Conservation (phyloP, 1,139 yeast genomes). For the Pichia sp. region DNA sequence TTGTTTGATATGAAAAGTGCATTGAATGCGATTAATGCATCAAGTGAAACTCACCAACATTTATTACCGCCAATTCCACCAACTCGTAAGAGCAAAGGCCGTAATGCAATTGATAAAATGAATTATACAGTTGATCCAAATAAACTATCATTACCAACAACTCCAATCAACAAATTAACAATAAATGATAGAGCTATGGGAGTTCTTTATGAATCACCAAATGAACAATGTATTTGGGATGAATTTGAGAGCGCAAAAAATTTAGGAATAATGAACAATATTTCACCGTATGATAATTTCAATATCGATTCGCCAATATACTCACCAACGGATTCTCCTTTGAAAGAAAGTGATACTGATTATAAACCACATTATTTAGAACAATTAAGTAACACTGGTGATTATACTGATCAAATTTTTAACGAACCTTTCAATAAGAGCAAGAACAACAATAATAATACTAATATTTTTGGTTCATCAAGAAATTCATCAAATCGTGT, state of each 20-base stretch:
- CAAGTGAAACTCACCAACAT: constrained; percentile 1
- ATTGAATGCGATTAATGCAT: constrained; percentile 9
- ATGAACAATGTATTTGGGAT: constrained; percentile 16
- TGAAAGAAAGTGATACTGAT: not conserved
- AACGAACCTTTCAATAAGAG: too few relatives aligned
- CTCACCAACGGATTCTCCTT: constrained; percentile 1
- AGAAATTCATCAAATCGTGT: constrained; percentile 6
- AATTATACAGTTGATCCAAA: constrained; percentile 8
- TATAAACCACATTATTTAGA: not conserved
- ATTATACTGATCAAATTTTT: not conserved
- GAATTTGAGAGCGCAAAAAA: constrained; percentile 11
- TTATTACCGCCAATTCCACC: constrained; percentile 8
- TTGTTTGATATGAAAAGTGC: constrained; percentile 17
- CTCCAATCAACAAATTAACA: constrained; percentile 6
- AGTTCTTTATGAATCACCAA: constrained; percentile 17
- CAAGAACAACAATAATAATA: not conserved
- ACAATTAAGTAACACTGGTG: constrained; percentile 1
- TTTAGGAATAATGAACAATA: not conserved
- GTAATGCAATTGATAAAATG: constrained; percentile 11
- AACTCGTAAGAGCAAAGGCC: constrained; percentile 6
- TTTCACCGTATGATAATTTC: not conserved
- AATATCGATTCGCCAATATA: constrained; percentile 1
- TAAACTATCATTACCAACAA: constrained; percentile 1
- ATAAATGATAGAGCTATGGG: constrained; percentile 17
- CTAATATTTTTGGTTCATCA: not conserved